phyloP scores from a whole-genome alignment of 768 basidiomycete genomes.

The Tylopilus balloui region DNA sequence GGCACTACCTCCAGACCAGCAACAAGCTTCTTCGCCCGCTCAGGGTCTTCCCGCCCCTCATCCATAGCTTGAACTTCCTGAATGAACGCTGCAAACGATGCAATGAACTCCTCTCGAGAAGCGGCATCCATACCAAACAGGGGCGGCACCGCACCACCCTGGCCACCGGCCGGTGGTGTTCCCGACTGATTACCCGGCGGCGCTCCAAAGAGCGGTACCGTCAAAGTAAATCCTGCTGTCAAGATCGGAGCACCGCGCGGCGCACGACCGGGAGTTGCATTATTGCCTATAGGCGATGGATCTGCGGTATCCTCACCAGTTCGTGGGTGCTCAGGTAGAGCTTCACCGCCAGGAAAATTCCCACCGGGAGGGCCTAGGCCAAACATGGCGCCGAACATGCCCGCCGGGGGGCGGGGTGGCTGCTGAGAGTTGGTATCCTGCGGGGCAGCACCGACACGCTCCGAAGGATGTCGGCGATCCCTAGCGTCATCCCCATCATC shows the following conservation, averaged over 20 bases:
- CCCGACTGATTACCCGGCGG: conserved; percentile 7
- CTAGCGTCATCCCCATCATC: conserved; percentile 59
- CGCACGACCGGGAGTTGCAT: conserved; percentile 21
- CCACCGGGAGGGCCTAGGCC: conserved; percentile 14
- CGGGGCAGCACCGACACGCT: conserved; percentile 41
- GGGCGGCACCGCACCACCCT: conserved; percentile 6
- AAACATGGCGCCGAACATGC: conserved; percentile 26
- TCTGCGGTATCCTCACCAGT: conserved; percentile 27
- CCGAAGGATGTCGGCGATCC: conserved; percentile 61
- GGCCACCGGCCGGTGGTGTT: conserved; percentile 4
- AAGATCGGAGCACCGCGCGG: conserved; percentile 23
- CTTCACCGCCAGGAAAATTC: conserved; percentile 14
- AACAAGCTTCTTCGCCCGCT: conserved; percentile 59
- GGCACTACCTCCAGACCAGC: conserved; percentile 65
- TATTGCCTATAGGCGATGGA: conserved; percentile 17
- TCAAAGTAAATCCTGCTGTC: conserved; percentile 33
- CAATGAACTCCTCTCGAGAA: conserved; percentile 21
- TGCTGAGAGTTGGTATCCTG: conserved; percentile 24
- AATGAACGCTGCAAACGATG: conserved; percentile 26
- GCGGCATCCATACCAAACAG: conserved; percentile 18
- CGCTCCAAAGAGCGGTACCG: conserved; percentile 32
- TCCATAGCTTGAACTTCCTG: conserved; percentile 28
- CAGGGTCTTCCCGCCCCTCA: conserved; percentile 55
- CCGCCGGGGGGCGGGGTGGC: conserved; percentile 13
- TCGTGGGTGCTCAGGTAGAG: conserved; percentile 20